A percentile compares a stretch with the other conserved stretches of the same genome.
Conservation (phyloP, 2,329 filamentous ascomycete species). For the Arthroderma sp. region DNA sequence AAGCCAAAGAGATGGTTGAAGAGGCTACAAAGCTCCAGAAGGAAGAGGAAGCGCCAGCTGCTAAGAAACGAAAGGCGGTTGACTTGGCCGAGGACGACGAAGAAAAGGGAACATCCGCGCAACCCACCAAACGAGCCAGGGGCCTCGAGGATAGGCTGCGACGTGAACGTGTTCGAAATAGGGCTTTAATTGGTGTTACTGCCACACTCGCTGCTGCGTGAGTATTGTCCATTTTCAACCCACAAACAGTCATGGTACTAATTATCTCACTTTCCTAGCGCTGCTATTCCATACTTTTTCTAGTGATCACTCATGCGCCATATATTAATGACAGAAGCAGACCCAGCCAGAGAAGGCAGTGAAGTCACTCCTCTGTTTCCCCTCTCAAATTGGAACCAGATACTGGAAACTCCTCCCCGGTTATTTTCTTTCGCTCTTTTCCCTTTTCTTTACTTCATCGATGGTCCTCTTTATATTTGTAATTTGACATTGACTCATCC, state of each 20-base stretch:
- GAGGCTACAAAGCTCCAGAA: conserved; percentile 44
- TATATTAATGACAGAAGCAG: too few species aligned
- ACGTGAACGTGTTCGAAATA: conserved; percentile 74
- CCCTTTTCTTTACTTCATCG: too few species aligned
- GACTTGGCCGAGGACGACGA: conserved; percentile 46
- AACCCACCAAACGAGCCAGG: conserved; percentile 54
- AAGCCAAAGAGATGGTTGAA: conserved; percentile 79
- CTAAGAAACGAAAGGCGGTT: conserved; percentile 60
- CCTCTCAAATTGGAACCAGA: too few species aligned
- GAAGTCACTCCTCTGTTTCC: too few species aligned
- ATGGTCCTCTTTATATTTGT: too few species aligned
- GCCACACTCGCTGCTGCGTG: conserved; percentile 85
- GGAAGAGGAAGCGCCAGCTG: conserved; percentile 21
- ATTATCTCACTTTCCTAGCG: conserved; percentile 17
- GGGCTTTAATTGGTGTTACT: conserved; percentile 72
- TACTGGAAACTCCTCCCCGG: too few species aligned
- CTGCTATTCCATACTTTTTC: conserved; percentile 37
- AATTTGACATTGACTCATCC: too few species aligned
- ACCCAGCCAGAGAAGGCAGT: too few species aligned
- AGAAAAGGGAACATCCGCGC: conserved; percentile 25
- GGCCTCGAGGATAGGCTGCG: conserved; percentile 61
- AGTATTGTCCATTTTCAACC: conserved; percentile 30
- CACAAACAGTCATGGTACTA: neutral
- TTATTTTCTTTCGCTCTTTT: too few species aligned
- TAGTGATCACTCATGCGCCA: conserved; percentile 11